Evolutionary conservation across 176 grass and related monocot genomes (phyloP).

Genomic region (Microstegium vimineum): DNA sequence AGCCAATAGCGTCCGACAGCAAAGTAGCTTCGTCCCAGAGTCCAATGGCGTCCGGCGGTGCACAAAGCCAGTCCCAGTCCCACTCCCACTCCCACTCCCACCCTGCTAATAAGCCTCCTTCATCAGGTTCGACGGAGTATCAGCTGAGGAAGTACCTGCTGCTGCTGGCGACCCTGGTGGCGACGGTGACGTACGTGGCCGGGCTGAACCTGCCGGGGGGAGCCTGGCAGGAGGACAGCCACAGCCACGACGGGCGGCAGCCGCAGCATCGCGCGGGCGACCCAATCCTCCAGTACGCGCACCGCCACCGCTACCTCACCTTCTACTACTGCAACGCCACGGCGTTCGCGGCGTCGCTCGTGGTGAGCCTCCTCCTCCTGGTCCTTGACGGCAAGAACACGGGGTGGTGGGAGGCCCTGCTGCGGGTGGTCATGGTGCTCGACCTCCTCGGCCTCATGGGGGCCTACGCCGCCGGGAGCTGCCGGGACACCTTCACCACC

Average conservation of each 20-base stretch:
- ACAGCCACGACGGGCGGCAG: accelerated
- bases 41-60: not conserved
- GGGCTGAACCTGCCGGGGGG: constrained; percentile 45
- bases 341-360: constrained; percentile 31
- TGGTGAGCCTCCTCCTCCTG: constrained; percentile 36
- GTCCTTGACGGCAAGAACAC: not conserved
- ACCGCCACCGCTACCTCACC: constrained; percentile 21
- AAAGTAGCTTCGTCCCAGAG: not conserved
- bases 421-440: constrained; percentile 14
- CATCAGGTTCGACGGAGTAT: not conserved
- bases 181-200: constrained; percentile 31
- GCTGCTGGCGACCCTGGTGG: constrained; percentile 22
- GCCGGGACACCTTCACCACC: constrained; percentile 25
- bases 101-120: too few relatives aligned
- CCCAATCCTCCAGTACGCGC: constrained; percentile 4
- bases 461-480: constrained; percentile 32
- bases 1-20: not conserved
- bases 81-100: not conserved
- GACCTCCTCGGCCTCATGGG: constrained; percentile 30
- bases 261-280: not conserved
- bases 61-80: not conserved
- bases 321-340: constrained; percentile 66
- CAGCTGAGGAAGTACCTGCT: constrained; percentile 25
- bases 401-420: not conserved
- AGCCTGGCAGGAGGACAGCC: constrained; percentile 15